Evolutionary conservation across 2,329 filamentous ascomycete genomes (phyloP).

Genomic region (Botrytis medusae): DNA sequence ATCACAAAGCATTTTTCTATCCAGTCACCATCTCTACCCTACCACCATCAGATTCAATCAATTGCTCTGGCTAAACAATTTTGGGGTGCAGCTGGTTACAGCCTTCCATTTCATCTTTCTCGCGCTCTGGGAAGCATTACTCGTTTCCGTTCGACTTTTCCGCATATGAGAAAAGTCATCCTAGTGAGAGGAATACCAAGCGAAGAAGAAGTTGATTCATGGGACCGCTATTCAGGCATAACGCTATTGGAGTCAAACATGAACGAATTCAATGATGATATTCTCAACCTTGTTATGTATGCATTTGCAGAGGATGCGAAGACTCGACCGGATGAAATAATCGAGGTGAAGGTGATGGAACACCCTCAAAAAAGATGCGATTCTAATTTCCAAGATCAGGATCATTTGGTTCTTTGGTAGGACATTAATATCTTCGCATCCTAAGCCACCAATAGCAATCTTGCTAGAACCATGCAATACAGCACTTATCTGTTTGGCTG

Average conservation of each 20-base stretch:
- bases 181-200: constrained; percentile 12
- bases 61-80: constrained; percentile 13
- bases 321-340: not conserved
- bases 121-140: constrained; percentile 4
- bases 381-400: not conserved
- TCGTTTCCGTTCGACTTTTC: constrained; percentile 5
- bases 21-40: not conserved
- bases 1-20: constrained; percentile 20
- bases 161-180: constrained; percentile 11
- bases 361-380: constrained; percentile 7
- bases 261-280: constrained; percentile 5
- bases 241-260: constrained; percentile 4
- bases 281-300: not conserved
- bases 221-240: constrained; percentile 13
- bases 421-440: not conserved
- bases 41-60: constrained; percentile 20
- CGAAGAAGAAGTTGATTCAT: constrained; percentile 17
- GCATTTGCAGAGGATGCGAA: constrained; percentile 5
- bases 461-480: not conserved
- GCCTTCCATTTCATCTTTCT: constrained; percentile 15
- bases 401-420: not conserved
- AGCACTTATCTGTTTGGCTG: not conserved
- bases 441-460: not conserved
- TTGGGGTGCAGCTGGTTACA: not conserved
- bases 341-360: constrained; percentile 13